Evolutionary conservation across 768 basidiomycete species (phyloP), one percentile per base, ranked within the genome.

Genomic region (Hypholoma sublateritium): DNA sequence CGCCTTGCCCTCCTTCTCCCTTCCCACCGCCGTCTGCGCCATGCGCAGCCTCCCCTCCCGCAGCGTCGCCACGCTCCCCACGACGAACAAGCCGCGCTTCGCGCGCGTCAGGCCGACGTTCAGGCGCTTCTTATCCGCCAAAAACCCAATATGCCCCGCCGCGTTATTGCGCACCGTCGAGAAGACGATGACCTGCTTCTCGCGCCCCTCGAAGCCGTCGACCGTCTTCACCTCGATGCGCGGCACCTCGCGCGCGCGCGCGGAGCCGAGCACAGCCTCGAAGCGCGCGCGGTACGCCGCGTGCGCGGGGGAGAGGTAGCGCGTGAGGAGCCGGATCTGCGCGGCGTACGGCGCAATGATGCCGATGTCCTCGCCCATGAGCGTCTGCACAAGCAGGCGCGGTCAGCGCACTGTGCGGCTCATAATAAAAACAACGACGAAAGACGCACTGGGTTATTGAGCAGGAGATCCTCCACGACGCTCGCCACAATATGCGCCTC

Each of bases 31-130:
- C 28, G 57, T 55, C 17, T 46, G 49, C 35, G 50, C 32, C 41
- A 61, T 37, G 63, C 67, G 12, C 62, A 72, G 65, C 67, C 73
- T 78, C 19, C 86, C 78, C 37, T 75, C 73, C 59, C 75, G 73
- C 55, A 93, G 74, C 14, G 91, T 93, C 57, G 73, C 74, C 56
- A 90, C 74, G 57, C 80, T 92, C 35, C 93, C 92, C 3, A 93
- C 76, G 9, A 95, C 80, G 65, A 93, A 90, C 59, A 94, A 68
- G n/a, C 88, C 92, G 57, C 93, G 77, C 72, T 88, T 89, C 28
- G 93, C 95, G 21, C 95, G 77, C 50, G 95, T 97, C 55, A 97
- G 75, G 2, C 93, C 95, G 24, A 97, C 95, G 70, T 97, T 97
- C 54, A 96, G 76, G 62, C 95, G 71, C 59, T 94, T 77, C 64